A percentile compares a stretch with the other conserved stretches of the same genome.
Conservation (phyloP, 345 rosid genomes). For the Eucalyptus microcorys region DNA sequence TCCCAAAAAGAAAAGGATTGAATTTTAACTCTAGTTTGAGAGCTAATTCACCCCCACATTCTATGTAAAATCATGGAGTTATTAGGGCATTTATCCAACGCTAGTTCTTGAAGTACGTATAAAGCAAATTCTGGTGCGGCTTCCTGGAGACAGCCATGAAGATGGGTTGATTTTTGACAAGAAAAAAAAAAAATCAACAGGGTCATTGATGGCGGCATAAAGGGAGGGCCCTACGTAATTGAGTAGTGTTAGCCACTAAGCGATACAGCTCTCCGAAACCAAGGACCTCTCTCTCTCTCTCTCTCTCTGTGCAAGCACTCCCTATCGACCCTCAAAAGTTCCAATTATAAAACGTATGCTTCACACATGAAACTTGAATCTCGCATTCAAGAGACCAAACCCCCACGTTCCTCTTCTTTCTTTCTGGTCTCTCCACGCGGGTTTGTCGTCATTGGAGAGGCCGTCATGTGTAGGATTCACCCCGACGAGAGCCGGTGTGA, state of each 20-base stretch:
- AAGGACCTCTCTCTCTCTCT: background rate
- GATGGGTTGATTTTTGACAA: background rate
- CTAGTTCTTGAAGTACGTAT: background rate
- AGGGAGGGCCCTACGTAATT: background rate
- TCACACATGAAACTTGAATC: background rate
- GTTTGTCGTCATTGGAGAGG: background rate
- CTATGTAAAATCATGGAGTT: background rate
- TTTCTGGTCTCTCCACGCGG: background rate
- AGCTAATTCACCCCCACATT: no score
- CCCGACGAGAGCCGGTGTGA: background rate
- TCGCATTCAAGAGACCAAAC: background rate
- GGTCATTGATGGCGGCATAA: background rate
- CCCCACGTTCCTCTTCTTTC: background rate
- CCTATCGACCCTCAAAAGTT: background rate
- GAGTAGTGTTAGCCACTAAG: constrained; percentile 11
- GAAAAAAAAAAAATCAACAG: background rate
- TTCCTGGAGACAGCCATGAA: background rate
- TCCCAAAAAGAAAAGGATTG: background rate
- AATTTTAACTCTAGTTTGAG: background rate
- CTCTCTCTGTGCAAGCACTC: background rate
- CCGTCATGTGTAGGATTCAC: background rate
- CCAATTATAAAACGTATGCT: background rate
- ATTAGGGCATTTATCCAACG: background rate
- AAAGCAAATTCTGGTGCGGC: background rate
- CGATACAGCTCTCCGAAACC: constrained; percentile 1